Conservation (phyloP, 805 yeast genomes). For the Brettanomyces nanus region DNA sequence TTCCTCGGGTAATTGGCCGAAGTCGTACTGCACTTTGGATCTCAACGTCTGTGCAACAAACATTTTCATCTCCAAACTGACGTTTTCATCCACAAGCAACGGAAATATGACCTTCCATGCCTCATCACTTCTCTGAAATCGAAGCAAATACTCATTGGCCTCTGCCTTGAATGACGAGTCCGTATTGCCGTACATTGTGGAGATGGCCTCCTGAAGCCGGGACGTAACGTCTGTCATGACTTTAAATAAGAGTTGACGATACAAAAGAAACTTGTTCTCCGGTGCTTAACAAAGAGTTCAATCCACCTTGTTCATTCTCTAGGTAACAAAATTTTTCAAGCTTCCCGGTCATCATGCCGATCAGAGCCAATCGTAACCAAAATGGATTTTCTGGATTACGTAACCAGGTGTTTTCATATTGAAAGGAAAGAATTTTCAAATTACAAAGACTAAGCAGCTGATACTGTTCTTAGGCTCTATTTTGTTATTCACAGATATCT, state of each 20-base stretch:
- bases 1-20: constrained; percentile 62
- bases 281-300: too few species aligned
- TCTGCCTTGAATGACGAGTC: constrained; percentile 29
- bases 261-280: too few species aligned
- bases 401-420: too few species aligned
- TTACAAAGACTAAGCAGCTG: too few species aligned
- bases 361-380: too few species aligned
- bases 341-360: too few species aligned
- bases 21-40: constrained; percentile 76
- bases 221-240: not conserved
- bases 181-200: constrained; percentile 33
- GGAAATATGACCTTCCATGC: constrained; percentile 74
- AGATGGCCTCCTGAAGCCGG: constrained; percentile 37
- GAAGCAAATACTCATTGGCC: constrained; percentile 55
- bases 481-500: not conserved
- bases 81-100: constrained; percentile 32
- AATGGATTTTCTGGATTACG: too few species aligned
- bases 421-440: too few species aligned
- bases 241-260: too few species aligned
- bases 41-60: constrained; percentile 91
- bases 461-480: too few species aligned
- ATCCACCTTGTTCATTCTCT: too few species aligned
- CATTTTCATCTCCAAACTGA: constrained; percentile 50
- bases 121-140: constrained; percentile 71
- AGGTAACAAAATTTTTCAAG: too few species aligned